These are phyloP conservation scores for Amaranthus palmeri DNA, from an alignment of 148 eudicot genomes.

Conservation along the genomic window DNA sequence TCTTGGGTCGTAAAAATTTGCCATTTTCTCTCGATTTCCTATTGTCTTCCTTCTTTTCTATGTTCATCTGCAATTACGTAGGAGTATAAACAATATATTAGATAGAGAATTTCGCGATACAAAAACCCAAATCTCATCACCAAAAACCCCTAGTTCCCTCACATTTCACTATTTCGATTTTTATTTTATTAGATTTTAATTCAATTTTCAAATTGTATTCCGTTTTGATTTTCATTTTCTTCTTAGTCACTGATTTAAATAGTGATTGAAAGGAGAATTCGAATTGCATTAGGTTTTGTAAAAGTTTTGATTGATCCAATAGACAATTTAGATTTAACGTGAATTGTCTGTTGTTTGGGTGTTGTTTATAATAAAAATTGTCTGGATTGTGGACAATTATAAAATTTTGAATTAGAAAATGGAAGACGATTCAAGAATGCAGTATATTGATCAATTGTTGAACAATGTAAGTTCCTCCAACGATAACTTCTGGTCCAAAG, in stretches of 20 bases:
- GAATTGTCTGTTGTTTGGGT: slow-evolving; percentile 4
- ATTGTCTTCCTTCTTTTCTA: not conserved
- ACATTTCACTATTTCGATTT: slow-evolving; percentile 10
- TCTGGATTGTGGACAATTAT: not conserved
- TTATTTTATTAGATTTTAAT: slow-evolving; percentile 18
- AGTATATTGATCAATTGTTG: slow-evolving; percentile 35
- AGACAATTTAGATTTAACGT: not conserved
- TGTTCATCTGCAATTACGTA: slow-evolving; percentile 22
- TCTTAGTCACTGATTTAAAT: too few relatives aligned
- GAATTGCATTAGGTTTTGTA: not conserved
- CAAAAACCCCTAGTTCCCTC: slow-evolving; percentile 38
- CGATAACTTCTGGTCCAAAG: slow-evolving; percentile 78
- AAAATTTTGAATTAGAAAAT: slow-evolving; percentile 12
- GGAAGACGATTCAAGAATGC: slow-evolving; percentile 52
- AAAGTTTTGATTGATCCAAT: slow-evolving; percentile 3
- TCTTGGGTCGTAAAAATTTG: not conserved
- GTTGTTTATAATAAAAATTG: not conserved
- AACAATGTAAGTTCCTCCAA: slow-evolving; percentile 44
- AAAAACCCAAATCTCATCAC: slow-evolving; percentile 50
- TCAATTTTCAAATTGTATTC: not conserved
- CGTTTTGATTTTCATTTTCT: too few relatives aligned
- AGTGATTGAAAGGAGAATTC: not conserved
- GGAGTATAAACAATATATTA: not conserved
- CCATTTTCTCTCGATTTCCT: not conserved
- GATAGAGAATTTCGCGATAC: not conserved